Evolutionary conservation across 139 green algal genomes (phyloP), one percentile per base, ranked within the genome.

Genomic region (Chlorella sp.): DNA sequence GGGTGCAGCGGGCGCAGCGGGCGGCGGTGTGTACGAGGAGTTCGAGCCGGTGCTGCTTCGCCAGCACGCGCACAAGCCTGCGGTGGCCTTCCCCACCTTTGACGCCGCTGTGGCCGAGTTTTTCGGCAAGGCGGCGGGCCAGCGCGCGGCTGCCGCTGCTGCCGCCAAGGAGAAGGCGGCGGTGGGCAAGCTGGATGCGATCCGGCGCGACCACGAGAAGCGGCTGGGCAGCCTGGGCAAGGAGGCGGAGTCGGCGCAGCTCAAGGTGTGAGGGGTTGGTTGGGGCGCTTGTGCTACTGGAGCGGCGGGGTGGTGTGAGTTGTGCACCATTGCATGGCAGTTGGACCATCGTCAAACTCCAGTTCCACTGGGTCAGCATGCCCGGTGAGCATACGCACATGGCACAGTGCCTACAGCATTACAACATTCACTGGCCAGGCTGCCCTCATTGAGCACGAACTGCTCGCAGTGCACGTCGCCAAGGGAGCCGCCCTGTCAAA

Each of bases 101-200:
- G 95, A 99, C 79, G 92, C 80, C 1, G 97, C 96, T 13, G 36
- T 99, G 77, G 94, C 96, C 60, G 95, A 98, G 76, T 99, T 97
- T 83, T 99, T 93, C 86, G 90, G 88, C 62, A 97, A 96, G 92
- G 93, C 95, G 62, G 19, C 96, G 83, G 89, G 88, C 26, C 95
- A 98, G 92, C 89, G 90, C 16, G 85, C 87, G 56, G 89, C 88
- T 20, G 72, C 58, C 89, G 60, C 86, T 90, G 73, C 90, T 89
- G 76, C 75, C 11, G 89, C 95, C 17, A 80, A 88, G 36, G 92
- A 98, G 86, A 81, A 86, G 34, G 80, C 83, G 22, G 96, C 92
- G 5, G 51, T 96, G 81, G 86, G 77, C n/a, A 95, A 95, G 72
- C 89, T 99, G 54, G 94, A 98, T 70, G 92, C 90, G 38, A 93